Evolutionary conservation across 768 basidiomycete genomes (phyloP), one percentile per base, ranked within the genome.

Genomic region (Tulasnella sp.): DNA sequence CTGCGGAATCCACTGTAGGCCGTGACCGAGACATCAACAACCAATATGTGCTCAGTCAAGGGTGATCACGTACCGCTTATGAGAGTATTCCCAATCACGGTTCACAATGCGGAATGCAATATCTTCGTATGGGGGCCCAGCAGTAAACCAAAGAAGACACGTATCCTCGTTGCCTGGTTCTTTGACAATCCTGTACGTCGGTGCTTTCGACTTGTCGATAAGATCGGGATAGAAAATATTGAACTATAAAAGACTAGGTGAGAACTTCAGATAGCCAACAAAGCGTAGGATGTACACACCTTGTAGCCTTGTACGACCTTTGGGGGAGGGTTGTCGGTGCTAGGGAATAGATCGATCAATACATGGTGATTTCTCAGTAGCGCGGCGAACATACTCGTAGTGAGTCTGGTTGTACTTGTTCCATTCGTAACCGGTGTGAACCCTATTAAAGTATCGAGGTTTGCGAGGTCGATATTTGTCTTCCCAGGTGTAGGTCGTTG

Each of bases 331-430:
- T 99, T 99, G 81, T 99, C 97, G 79, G 94, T 93, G 82, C 96
- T 97, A 79, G 12, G 71, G 76, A 70, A 36, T 31, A 25, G 70
- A 82, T 74, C 83, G 77, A 37, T 67, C 19, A 68, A 52, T 70
- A 67, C 25, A 7, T 29, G 6, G 14, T 76, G 67, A 29, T 78
- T 19, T 68, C 70, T 70, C 76, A 45, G 76, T 52, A 15, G 29
- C 31, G 0, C 38, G 54, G 22, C 64, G 75, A 29, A 87, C 93
- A 79, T 85, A 97, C 94, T 98, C 97, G 83, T 99, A 99, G 84
- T 99, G 97, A 3, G 97, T 99, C 83, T 99, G 97, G 83, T 99
- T 99, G 83, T 99, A 99, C 86, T 98, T 99, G 86, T 97, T 99
- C 97, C 97, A 99, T 82, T 99, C 97, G 82, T 97, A 99, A 36